These are phyloP conservation scores for Ramularia endophylla DNA, from an alignment of 2,329 filamentous ascomycete genomes.

Conservation along the genomic window DNA sequence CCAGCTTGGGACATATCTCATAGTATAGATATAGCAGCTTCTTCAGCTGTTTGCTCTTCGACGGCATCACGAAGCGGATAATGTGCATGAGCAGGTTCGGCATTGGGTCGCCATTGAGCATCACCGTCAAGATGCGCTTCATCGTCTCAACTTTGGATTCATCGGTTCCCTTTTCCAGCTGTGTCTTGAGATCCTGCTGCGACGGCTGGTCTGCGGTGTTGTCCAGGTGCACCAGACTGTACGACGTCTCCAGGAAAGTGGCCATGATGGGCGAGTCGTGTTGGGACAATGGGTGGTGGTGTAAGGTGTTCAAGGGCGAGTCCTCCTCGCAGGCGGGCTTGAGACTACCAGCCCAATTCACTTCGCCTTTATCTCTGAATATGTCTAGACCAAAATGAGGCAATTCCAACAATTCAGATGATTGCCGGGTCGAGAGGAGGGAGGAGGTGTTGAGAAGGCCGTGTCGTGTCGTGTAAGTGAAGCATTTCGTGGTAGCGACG, in stretches of 20 bases:
- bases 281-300: conserved; percentile 3
- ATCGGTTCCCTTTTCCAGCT: conserved; percentile 36
- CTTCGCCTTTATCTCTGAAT: conserved; percentile 1
- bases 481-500: too few species aligned
- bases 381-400: neutral
- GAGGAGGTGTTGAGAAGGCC: too few species aligned
- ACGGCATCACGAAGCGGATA: conserved; percentile 99
- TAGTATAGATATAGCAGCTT: conserved; percentile 99
- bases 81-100: conserved; percentile 97
- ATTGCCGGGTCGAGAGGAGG: too few species aligned
- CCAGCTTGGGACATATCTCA: conserved; percentile 95
- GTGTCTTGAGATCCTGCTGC: conserved; percentile 79
- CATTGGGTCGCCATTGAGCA: conserved; percentile 98
- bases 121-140: conserved; percentile 92
- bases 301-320: conserved; percentile 14
- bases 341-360: conserved; percentile 22
- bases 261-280: conserved; percentile 61
- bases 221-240: conserved; percentile 97
- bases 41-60: conserved; percentile 92
- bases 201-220: conserved; percentile 89
- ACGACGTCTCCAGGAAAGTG: conserved; percentile 88
- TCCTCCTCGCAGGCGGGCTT: conserved; percentile 23
- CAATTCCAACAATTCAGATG: too few species aligned
- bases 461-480: too few species aligned
- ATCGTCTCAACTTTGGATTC: conserved; percentile 48